A percentile compares a stretch with the other conserved stretches of the same genome.
These are phyloP conservation scores for Sporisorium iseilematis-ciliati DNA, from an alignment of 1,284 basidiomycete species.

Conservation along the genomic window DNA sequence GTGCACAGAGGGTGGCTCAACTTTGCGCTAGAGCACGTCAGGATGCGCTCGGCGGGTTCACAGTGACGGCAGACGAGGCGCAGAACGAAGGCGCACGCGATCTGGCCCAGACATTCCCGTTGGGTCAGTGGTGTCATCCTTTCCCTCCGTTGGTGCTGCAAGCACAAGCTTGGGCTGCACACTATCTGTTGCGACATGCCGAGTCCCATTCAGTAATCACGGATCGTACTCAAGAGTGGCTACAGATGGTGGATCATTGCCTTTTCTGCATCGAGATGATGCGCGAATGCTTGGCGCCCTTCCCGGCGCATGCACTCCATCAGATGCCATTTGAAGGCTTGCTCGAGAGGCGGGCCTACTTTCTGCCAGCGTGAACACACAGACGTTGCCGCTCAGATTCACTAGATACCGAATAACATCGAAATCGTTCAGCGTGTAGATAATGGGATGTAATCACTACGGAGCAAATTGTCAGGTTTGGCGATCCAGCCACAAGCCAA, in stretches of 20 bases:
- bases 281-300: slow-evolving; percentile 7
- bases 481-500: too few relatives aligned
- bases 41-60: slow-evolving; percentile 10
- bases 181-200: slow-evolving; percentile 9
- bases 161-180: slow-evolving; percentile 10
- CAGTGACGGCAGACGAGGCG: slow-evolving; percentile 11
- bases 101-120: slow-evolving; percentile 4
- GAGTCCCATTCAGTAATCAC: not conserved
- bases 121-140: slow-evolving; percentile 15
- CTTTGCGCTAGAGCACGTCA: slow-evolving; percentile 12
- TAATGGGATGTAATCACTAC: too few relatives aligned
- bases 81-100: slow-evolving; percentile 5
- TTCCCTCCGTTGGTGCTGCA: not conserved
- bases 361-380: not conserved
- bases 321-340: slow-evolving; percentile 9
- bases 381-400: too few relatives aligned
- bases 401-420: too few relatives aligned
- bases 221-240: not conserved
- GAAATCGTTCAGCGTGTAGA: too few relatives aligned
- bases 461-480: too few relatives aligned
- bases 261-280: slow-evolving; percentile 13
- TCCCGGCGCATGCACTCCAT: slow-evolving; percentile 9
- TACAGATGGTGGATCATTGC: slow-evolving; percentile 8
- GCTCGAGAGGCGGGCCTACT: slow-evolving; percentile 12
- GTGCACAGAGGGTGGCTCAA: slow-evolving; percentile 9